Base-by-base conservation (phyloP, 495 filamentous ascomycete genomes). In the Penicillium longicatenatum region DNA sequence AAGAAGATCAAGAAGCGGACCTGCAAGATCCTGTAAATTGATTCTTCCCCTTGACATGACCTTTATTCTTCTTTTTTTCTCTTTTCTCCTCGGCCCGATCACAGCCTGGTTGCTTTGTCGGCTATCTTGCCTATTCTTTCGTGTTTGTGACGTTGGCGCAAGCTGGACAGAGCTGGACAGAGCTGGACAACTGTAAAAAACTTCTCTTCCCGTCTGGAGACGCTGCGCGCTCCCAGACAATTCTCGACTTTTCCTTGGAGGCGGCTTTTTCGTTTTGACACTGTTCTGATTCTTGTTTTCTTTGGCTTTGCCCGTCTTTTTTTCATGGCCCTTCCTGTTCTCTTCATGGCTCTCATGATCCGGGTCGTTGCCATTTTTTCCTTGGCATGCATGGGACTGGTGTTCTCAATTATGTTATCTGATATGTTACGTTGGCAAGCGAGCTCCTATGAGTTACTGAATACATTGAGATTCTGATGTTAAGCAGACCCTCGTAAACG, bases 21-120 rank as follows among this genome's bases (percentile, higher is more conserved):
- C 56, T 91, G 89, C 80, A 86, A 81, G 70, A 85, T 90, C 64
- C 74, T 91, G 66, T 92, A 79, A 84, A 46, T 30, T 31, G 52
- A 45, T 54, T 56, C 43, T 49, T 35, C 21, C 19, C 20, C 51
- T 11, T 35, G 19, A n/a, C 12, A 16, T 44, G 20, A 30, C 57
- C 47, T 58, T 43, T n/a, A n/a, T n/a, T n/a, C n/a, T 55, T 58
- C 45, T 56, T 64, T 58, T 55, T 60, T 49, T 61, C 57, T 63
- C 62, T 49, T 68, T 51, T 45, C 61, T 57, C 41, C 50, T 55
- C 43, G 62, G 60, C 54, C 63, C 58, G 62, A 66, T 65, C 58
- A 62, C 37, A 72, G 75, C 74, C 75, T 76, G 73, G 73, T 69
- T 76, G 75, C 74, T 73, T 70, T 58, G 62, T 65, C 65, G 67